Percentiles rank a stretch among this genome's conserved stretches.
These are phyloP conservation scores for Gaultheria prostrata DNA, from an alignment of 148 eudicot species.

Conservation along the genomic window DNA sequence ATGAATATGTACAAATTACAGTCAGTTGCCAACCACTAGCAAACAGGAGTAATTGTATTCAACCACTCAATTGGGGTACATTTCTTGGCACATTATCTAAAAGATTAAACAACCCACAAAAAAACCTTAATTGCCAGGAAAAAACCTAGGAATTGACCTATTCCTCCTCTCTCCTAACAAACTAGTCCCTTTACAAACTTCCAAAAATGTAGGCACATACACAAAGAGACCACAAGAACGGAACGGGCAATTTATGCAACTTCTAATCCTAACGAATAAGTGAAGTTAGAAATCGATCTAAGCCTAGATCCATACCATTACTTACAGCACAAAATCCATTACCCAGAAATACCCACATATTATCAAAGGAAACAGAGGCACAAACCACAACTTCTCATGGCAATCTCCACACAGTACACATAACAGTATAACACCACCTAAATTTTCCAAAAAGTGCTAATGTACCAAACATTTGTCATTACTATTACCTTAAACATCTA, in stretches of 20 bases:
- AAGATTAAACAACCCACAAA: not conserved
- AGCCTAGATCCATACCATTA: conserved; percentile 1
- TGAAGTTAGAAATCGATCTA: not conserved
- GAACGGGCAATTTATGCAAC: not conserved
- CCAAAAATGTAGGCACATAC: not conserved
- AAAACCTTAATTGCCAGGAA: not conserved
- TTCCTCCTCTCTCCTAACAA: not conserved
- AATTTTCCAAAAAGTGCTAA: not conserved
- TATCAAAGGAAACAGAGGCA: not conserved
- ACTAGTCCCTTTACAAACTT: not conserved
- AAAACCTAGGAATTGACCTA: not conserved
- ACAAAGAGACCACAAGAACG: not conserved
- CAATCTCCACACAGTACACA: not conserved
- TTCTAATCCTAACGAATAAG: conserved; percentile 2
- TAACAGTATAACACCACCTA: not conserved
- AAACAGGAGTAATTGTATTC: not conserved
- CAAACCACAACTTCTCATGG: not conserved
- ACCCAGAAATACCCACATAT: not conserved
- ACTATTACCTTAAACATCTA: not conserved
- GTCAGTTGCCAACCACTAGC: not conserved
- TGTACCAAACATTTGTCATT: not conserved
- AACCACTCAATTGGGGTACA: not conserved
- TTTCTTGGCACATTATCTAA: not conserved
- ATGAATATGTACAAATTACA: not conserved
- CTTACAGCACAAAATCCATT: not conserved